These are phyloP conservation scores for Bolboschoenoplectus hybrid DNA, from an alignment of 202 grass and related monocot species.

Conservation along the genomic window DNA sequence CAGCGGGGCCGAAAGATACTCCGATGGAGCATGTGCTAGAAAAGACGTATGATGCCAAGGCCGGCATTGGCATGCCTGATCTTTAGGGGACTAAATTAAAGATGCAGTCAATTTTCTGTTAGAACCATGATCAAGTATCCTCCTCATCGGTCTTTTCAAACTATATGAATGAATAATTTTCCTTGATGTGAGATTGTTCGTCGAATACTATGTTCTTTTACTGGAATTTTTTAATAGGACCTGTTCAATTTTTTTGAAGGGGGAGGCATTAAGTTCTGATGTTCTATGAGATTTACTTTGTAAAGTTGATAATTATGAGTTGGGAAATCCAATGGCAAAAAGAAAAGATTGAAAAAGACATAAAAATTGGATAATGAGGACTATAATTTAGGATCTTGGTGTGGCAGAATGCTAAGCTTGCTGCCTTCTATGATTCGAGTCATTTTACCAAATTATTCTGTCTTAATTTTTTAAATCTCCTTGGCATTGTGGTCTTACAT, in stretches of 20 bases:
- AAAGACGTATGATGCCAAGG: slow-evolving; percentile 89
- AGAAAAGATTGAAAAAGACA: neutral
- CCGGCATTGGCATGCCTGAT: slow-evolving; percentile 92
- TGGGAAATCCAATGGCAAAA: neutral
- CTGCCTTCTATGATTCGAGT: neutral
- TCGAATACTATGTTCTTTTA: neutral
- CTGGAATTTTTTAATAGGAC: neutral
- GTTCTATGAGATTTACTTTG: slow-evolving; percentile 2
- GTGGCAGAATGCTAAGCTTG: neutral
- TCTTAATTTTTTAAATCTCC: neutral
- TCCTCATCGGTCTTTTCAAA: neutral
- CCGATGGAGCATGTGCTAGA: slow-evolving; percentile 79
- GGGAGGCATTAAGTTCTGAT: neutral
- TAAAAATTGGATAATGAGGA: neutral
- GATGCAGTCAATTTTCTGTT: neutral
- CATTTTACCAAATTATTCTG: neutral
- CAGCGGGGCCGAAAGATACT: slow-evolving; percentile 89
- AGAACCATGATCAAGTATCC: neutral
- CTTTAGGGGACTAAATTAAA: slow-evolving; percentile 52
- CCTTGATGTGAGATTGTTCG: neutral
- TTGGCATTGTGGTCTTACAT: too few species aligned
- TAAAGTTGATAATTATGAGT: neutral
- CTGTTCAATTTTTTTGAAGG: neutral
- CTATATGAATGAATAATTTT: slow-evolving; percentile 14
- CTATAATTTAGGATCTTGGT: neutral